Base-by-base conservation (phyloP, 2,329 filamentous ascomycete species). In the Sodiomyces alkalinus region DNA sequence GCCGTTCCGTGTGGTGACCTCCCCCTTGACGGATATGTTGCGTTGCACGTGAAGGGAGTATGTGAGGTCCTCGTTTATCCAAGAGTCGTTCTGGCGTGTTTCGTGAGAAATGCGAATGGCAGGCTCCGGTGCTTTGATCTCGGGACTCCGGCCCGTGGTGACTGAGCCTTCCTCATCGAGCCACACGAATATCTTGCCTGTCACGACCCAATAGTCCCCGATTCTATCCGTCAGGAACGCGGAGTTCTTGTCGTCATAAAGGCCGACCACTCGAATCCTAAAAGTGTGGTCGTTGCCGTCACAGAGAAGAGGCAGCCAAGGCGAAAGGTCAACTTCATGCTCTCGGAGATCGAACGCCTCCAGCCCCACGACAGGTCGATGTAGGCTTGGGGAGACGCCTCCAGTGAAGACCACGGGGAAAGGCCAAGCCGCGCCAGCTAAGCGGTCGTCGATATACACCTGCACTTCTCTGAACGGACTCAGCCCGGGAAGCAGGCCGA, bases 391-490 rank as follows among this genome's bases (percentile, higher is more conserved):
- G 1, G 78, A 74, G 5, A 92, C 62, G 2, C 81, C 81, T 3
- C 83, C 82, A 0, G 82, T 86, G 41, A 86, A 87, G 27, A 92
- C 75, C 12, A 83, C 64, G 0, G 81, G 80, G 41, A 80, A 87
- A 1, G 82, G 83, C 80, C 79, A 90, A 18, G 72, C 67, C 2
- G 85, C 71, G 3, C 81, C 82, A 2, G 78, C 79, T 14, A 87
- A 51, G 12, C 64, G 53, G 1, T 68, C 78, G 43, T 92, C 81
- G 29, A 92, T 80, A 23, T 68, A 57, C 1, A 90, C 56, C 40
- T 86, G 80, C 1, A 90, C 63, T 52, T 92, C 82, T 14, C 82
- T 71, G 47, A 80, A 87, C 1, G 80, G 72, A 5, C 76, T 76
- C 40, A 70, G 71, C 0, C 79, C 81, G 15, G 70, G 68, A 0